Conservation (phyloP, 129 eudicot genomes). For the Rutidosis leptorrhynchoides region DNA sequence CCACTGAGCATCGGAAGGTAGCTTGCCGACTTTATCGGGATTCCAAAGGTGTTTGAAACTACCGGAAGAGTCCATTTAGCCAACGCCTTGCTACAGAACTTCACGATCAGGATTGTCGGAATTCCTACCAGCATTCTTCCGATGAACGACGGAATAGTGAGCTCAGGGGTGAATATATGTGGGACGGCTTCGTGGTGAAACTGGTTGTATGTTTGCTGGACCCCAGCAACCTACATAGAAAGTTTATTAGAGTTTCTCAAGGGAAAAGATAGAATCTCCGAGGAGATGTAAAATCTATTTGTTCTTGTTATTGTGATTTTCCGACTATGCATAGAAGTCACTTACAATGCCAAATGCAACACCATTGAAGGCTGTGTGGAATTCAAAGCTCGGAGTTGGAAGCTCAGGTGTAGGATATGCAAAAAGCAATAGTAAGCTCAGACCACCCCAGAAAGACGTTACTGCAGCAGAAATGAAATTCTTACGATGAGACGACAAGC, state of each 20-base stretch:
- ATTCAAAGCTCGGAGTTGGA: slow-evolving; percentile 97
- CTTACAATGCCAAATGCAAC: slow-evolving; percentile 98
- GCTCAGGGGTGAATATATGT: slow-evolving; percentile 69
- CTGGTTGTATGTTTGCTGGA: slow-evolving; percentile 87
- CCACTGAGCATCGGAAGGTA: slow-evolving; percentile 60
- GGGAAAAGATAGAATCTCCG: too few relatives aligned
- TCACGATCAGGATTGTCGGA: slow-evolving; percentile 80
- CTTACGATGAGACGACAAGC: too few relatives aligned
- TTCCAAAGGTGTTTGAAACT: slow-evolving; percentile 63
- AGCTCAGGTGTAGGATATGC: slow-evolving; percentile 92
- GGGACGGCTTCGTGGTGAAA: slow-evolving; percentile 85
- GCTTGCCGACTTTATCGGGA: slow-evolving; percentile 73
- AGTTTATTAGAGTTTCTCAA: too few relatives aligned
- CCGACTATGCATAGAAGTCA: too few relatives aligned
- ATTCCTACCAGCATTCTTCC: slow-evolving; percentile 70
- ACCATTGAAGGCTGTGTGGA: slow-evolving; percentile 82
- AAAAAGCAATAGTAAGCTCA: slow-evolving; percentile 82
- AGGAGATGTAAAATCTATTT: too few relatives aligned
- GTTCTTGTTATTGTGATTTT: too few relatives aligned
- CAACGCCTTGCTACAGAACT: slow-evolving; percentile 90
- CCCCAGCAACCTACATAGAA: slow-evolving; percentile 60
- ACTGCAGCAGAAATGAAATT: too few relatives aligned
- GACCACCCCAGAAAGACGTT: slow-evolving; percentile 79
- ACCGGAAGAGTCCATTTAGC: slow-evolving; percentile 91
- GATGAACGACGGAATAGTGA: slow-evolving; percentile 45